phyloP scores from a whole-genome alignment of 108 stramenopile genomes.

The Stephanodiscus triporus region DNA sequence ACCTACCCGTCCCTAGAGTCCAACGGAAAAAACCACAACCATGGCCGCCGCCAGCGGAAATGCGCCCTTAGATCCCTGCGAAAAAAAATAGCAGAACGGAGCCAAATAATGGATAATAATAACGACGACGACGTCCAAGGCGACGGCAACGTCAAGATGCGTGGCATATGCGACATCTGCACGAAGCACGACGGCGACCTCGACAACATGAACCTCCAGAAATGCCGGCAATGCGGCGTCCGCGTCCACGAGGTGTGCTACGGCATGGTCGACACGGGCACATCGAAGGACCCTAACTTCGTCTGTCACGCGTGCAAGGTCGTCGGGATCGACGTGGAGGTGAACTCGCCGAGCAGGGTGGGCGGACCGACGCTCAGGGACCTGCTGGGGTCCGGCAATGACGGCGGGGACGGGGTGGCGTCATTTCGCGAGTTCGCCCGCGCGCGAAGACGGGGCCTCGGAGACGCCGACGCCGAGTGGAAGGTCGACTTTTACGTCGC shows the following conservation, averaged over 20 bases:
- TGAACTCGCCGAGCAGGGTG: not conserved
- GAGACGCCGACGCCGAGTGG: constrained; percentile 8
- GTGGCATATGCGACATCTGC: constrained; percentile 21
- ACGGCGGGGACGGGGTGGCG: not conserved
- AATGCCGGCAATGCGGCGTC: constrained; percentile 4
- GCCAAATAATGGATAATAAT: too few relatives aligned
- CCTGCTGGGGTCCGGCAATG: not conserved
- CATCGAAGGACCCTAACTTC: constrained; percentile 12
- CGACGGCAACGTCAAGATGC: too few relatives aligned
- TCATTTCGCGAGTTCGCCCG: not conserved
- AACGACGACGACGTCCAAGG: too few relatives aligned
- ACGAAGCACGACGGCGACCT: constrained; percentile 13
- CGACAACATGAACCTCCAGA: constrained; percentile 15
- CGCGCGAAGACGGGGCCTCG: not conserved
- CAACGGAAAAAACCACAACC: too few relatives aligned
- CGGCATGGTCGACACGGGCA: constrained; percentile 25
- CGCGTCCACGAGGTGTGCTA: constrained; percentile 21
- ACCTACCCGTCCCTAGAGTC: too few relatives aligned
- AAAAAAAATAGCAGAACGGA: too few relatives aligned
- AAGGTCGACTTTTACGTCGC: constrained; percentile 16
- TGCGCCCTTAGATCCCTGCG: too few relatives aligned
- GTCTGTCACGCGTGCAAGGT: constrained; percentile 16
- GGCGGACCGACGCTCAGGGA: constrained; percentile 5
- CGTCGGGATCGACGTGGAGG: constrained; percentile 5
- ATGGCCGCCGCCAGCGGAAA: too few relatives aligned